Base-by-base conservation (phyloP, 208 protist species). In the Acanthamoeba castellanii region DNA sequence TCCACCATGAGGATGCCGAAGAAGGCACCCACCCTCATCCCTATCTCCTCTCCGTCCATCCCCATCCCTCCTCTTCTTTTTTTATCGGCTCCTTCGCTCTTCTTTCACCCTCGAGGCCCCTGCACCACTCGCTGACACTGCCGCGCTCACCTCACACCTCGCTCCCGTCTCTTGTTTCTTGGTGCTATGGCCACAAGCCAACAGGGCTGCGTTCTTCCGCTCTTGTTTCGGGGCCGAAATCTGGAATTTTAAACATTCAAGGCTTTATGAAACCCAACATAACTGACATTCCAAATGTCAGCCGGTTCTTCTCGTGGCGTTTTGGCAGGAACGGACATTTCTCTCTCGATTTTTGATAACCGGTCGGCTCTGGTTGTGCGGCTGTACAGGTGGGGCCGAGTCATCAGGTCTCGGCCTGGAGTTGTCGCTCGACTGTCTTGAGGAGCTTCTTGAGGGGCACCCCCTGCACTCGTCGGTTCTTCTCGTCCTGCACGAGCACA, bases 1-100 rank as follows among this genome's bases (percentile, higher is more conserved):
- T 61, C 70, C 22, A 94, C 90, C 42, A 94, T 25, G 5, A 94
- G 32, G 18, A 94, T 57, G 45, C 70, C 61, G n/a, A 94, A 78
- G 30, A 94, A 55, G 30, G 90, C 61, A 6, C 90, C 90, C 37
- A 84, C 70, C 18, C 61, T 3, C 47, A 94, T 47, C 45, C 42
- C 68, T 8, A 61, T 37, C 47, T 84, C 52, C 72, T 94, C 34
- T 14, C 68, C 32, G 61, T 94, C 90, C 90, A 94, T 87, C 50
- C 37, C 78, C 78, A 87, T 87, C 47, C n/a, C n/a, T 50, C n/a
- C 64, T n/a, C 45, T 89, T 9, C 72, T 42, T 16, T 61, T 61
- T 22, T 4, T 61, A 4, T 13, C 55, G 2, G 13, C 55, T 61
- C 47, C 47, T 11, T 14, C 47, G 47, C 7, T 11, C 47, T 52